Evolutionary conservation across 1,284 basidiomycete species (phyloP).

Genomic region (Cutaneotrichosporon sp.): DNA sequence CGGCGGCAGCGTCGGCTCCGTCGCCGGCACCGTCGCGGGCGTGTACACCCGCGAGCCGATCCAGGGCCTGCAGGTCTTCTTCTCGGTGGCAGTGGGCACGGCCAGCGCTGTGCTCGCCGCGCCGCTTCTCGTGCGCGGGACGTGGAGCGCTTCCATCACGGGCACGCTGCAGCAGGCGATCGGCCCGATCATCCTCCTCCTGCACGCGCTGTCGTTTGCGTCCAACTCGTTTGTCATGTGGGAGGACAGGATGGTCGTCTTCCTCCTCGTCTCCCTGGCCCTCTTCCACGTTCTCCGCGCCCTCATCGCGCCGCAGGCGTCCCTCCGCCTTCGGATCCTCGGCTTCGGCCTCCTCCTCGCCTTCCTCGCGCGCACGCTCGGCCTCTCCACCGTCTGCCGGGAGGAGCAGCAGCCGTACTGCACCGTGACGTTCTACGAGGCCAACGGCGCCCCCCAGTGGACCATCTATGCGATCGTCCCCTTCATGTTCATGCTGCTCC

Average conservation of each 20-base stretch:
- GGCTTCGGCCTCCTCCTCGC: conserved; percentile 68
- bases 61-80: conserved; percentile 54
- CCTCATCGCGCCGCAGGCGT: conserved; percentile 64
- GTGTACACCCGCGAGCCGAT: conserved; percentile 54
- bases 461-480: conserved; percentile 63
- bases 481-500: conserved; percentile 60
- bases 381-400: conserved; percentile 78
- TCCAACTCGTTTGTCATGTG: conserved; percentile 96
- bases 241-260: conserved; percentile 83
- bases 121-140: conserved; percentile 23
- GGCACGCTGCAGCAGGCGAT: conserved; percentile 41
- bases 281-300: conserved; percentile 64
- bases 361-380: conserved; percentile 70
- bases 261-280: conserved; percentile 64
- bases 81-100: conserved; percentile 31
- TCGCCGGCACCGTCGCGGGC: conserved; percentile 40
- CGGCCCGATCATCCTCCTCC: conserved; percentile 60
- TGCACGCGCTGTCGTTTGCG: conserved; percentile 72
- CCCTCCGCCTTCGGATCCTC: conserved; percentile 73
- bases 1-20: conserved; percentile 27
- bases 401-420: conserved; percentile 93
- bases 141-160: conserved; percentile 12
- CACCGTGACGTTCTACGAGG: conserved; percentile 80
- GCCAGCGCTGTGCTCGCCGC: conserved; percentile 43
- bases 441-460: conserved; percentile 63